Evolutionary conservation across 441 rosid species (phyloP).

Genomic region (Populus hybrid): DNA sequence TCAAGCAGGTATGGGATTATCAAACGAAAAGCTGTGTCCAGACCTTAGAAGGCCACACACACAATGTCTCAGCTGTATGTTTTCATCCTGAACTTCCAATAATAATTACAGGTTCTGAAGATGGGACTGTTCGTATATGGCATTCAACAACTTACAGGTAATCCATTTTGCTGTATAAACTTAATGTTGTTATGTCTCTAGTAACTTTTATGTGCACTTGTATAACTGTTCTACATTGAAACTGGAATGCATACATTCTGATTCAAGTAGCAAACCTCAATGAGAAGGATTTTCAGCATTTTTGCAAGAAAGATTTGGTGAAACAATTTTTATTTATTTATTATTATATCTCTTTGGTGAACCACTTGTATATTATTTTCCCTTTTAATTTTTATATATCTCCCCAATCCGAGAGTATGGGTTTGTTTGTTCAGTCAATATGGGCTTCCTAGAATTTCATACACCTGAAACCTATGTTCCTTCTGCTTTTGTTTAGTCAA

Average conservation of each 20-base stretch:
- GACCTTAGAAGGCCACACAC: slow-evolving; percentile 79
- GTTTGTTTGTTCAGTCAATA: neutral
- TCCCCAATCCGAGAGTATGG: neutral
- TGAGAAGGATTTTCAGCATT: neutral
- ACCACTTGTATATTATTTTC: neutral
- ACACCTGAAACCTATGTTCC: neutral
- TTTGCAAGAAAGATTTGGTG: neutral
- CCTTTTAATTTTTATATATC: neutral
- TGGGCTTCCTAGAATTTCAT: neutral
- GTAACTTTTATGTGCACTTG: neutral
- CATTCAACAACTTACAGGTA: slow-evolving; percentile 78
- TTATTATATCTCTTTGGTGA: neutral
- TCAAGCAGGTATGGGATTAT: slow-evolving; percentile 77
- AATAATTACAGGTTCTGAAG: slow-evolving; percentile 82
- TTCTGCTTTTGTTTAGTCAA: neutral
- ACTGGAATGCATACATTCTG: neutral
- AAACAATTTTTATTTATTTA: no score
- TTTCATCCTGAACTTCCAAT: slow-evolving; percentile 84
- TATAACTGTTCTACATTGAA: neutral
- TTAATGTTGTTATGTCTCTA: neutral
- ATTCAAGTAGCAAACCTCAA: neutral
- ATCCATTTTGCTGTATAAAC: neutral
- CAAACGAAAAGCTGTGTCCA: slow-evolving; percentile 78
- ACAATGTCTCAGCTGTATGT: slow-evolving; percentile 77
- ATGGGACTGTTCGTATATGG: slow-evolving; percentile 81